Base-by-base conservation (phyloP, 805 yeast species). In the Lachancea waltii region DNA sequence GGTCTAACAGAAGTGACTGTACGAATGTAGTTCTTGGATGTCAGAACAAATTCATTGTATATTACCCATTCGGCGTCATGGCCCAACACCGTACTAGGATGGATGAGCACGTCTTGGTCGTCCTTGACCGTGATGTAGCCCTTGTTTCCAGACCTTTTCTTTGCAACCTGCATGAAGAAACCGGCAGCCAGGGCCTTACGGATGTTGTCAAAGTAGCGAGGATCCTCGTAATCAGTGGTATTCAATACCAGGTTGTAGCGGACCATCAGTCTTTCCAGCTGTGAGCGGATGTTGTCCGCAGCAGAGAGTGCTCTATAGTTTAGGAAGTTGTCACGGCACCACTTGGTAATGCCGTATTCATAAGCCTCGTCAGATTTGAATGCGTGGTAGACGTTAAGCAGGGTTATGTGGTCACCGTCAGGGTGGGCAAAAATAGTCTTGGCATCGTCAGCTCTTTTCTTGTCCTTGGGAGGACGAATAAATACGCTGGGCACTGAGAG, bases 111-210 rank as follows among this genome's bases (percentile, higher is more conserved):
- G 46, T 90, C 97, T 67, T 92, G 98, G 56, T 89, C 87, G 63
- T 92, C 98, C 63, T 87, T 87, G 35, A 89, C 83, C 0, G 98
- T 92, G 50, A 84, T 73, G 60, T 82, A 90, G n/a, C 85, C 89
- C 53, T 81, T 82, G 17, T 72, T 69, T 26, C 85, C 79, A n/a
- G 83, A 75, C 66, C 77, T 78, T 68, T 85, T 85, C 67, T 89
- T 92, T 23, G 97, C 97, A 39, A 85, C 95, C 67, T 92, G 98
- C 97, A 92, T 89, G 69, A 92, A 92, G 62, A 87, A 89, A 2
- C 98, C 98, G n/a, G 85, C 75, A 3, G 85, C 73, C 42, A 92
- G 64, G 0, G 97, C 95, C 60, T 82, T 84, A 41, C 95, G 73
- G 47, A 92, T 79, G 52, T 85, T 82, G 50, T 74, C 79, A 61